A percentile compares a stretch with the other conserved stretches of the same genome.
Conservation (phyloP, 2,329 filamentous ascomycete genomes). For the Colletotrichum paranaense region DNA sequence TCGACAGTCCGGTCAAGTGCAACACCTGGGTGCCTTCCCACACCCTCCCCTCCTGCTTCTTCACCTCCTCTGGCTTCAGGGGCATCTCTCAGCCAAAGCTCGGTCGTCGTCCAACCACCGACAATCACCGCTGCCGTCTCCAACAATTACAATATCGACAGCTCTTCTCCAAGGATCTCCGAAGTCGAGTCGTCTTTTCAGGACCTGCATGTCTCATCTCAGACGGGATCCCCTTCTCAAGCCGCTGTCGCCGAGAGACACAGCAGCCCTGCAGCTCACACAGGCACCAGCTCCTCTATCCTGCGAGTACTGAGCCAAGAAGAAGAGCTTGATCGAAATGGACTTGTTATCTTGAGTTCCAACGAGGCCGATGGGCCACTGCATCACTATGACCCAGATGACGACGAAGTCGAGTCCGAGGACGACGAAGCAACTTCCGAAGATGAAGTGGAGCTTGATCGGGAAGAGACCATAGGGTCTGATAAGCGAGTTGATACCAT, state of each 20-base stretch:
- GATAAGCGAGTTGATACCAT: not conserved
- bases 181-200: not conserved
- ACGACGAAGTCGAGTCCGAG: constrained; percentile 30
- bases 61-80: not conserved
- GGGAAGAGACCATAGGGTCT: not conserved
- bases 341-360: not conserved
- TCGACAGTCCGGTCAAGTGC: not conserved
- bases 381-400: constrained; percentile 16
- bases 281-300: not conserved
- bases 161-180: not conserved
- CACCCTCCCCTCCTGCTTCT: not conserved
- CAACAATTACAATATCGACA: no score
- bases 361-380: not conserved
- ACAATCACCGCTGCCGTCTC: not conserved
- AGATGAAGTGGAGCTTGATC: not conserved
- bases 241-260: not conserved
- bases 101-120: not conserved
- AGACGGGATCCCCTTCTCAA: not conserved
- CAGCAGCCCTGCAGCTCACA: no score
- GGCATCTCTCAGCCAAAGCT: not conserved
- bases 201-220: not conserved
- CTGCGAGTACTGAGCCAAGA: no score
- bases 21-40: not conserved
- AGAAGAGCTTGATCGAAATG: not conserved
- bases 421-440: constrained; percentile 3